Evolutionary conservation across 176 grass and related monocot genomes (phyloP), one percentile per base, ranked within the genome.

Genomic region (Ensete glaucum): DNA sequence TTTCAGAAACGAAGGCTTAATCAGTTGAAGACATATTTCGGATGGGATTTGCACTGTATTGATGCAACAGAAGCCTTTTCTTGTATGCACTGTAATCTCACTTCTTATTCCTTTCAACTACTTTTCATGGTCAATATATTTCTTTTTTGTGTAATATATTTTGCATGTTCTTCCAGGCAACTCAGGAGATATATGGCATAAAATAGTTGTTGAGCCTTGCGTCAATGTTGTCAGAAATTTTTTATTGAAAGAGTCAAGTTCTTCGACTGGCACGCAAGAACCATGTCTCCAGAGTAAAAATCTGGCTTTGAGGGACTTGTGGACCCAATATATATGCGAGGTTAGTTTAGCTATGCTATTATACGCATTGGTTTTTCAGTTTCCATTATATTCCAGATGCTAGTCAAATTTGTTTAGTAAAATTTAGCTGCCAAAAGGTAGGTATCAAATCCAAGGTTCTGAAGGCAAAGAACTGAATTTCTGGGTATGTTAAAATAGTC

Each of bases 61-160:
- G 88, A 98, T 52, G 90, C 81, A 57, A 98, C 95, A 13, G 81
- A 93, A 85, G 90, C 95, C 64, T 93, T 98, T 81, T 53, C 71
- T 70, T 79, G 90, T 98, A 85, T 82, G 84, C 50, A 2, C 55
- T 74, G 10, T 71, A 7, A 50, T 53, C 73, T 59, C 62, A 64
- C 8, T 65, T 80, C 13, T 24, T 66, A 52, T 12, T 19, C 59
- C 15, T 24, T 72, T 8, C 78, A 21, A 63, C 20, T 29, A 11
- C 0, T 71, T 17, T 8, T 78, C 57, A 24, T 8, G 52, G 2
- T 62, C 2, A 64, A 43, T 1, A 52, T n/a, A 51, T 77, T 84
- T 73, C 56, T 76, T 79, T 67, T 52, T 12, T 11, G 15, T 76
- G 62, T 48, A 48, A 16, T 52, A 50, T 20, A 52, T 64, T 3